Percentiles rank a stretch among this genome's conserved stretches.
These are phyloP conservation scores for Schizophyllum amplum DNA, from an alignment of 1,284 basidiomycete species.

Conservation along the genomic window DNA sequence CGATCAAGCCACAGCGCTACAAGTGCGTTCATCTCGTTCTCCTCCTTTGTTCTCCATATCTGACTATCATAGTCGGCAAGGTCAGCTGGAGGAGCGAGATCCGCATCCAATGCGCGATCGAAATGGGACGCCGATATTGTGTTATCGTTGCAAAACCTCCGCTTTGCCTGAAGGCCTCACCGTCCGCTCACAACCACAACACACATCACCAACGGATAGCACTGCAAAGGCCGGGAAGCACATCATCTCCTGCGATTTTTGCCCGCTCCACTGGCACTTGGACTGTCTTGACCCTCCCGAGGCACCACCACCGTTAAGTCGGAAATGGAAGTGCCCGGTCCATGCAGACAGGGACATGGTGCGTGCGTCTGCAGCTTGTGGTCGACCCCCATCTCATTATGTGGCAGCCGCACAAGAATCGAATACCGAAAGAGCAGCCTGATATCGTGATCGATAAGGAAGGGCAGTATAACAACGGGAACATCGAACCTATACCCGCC, in stretches of 20 bases:
- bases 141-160: conserved; percentile 83
- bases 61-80: conserved; percentile 64
- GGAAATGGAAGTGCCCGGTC: conserved; percentile 99
- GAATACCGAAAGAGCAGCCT: conserved; percentile 65
- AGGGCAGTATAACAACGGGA: conserved; percentile 82
- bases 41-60: conserved; percentile 11
- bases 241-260: conserved; percentile 95
- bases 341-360: conserved; percentile 81
- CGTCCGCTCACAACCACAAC: conserved; percentile 41
- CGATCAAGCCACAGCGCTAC: conserved; percentile 67
- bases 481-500: conserved; percentile 62
- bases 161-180: conserved; percentile 52
- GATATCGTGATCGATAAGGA: conserved; percentile 65
- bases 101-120: conserved; percentile 82
- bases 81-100: conserved; percentile 88
- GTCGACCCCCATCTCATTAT: conserved; percentile 8
- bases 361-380: conserved; percentile 20
- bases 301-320: conserved; percentile 76
- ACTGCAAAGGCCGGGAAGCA: conserved; percentile 41
- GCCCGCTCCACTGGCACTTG: conserved; percentile 92
- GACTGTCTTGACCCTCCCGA: conserved; percentile 93
- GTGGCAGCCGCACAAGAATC: conserved; percentile 60
- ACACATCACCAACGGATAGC: no score
- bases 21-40: conserved; percentile 53
- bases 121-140: conserved; percentile 76